Base-by-base conservation (phyloP, 495 filamentous ascomycete genomes). In the Neurospora sp. region DNA sequence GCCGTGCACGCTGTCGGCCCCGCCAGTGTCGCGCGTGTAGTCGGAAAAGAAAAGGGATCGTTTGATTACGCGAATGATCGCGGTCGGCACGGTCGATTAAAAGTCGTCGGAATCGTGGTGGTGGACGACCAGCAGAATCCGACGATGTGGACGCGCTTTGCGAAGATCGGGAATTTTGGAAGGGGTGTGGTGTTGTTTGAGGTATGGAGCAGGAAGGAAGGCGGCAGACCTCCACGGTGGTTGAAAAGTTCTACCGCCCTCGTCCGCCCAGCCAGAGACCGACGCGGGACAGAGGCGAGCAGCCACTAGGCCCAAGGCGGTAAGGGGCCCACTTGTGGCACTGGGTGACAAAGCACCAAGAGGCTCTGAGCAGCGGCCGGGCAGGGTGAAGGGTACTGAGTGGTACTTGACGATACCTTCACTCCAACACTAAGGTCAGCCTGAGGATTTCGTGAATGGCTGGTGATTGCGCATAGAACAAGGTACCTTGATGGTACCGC, bases 141-240 rank as follows among this genome's bases (percentile, higher is more conserved):
- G 74, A 76, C 73, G 73, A 73, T 77, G 77, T 74, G 76, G 80
- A 79, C 77, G 78, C 82, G 82, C 80, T 79, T 80, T 75, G 79
- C 76, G 80, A 80, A 82, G 75, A 69, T 74, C 74, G 77, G 65
- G 53, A 35, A 65, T 37, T 65, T 65, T 18, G 53, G 53, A 65
- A 65, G 53, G 53, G 53, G 53, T 65, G 73, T 39, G 59, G 39
- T 73, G 78, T 75, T 75, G 79, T 69, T 71, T 71, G 46, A 68
- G 70, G 71, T 53, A 78, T 77, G 77, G 79, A 82, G 81, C 77
- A 73, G 76, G 72, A 73, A 61, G 76, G 74, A 75, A 76, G 71
- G 73, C 71, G 72, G 77, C 76, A 77, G 76, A 74, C 48, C 71
- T 71, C 42, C 65, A 65, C 73, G 70, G 69, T 74, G 73, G 71